Evolutionary conservation across 495 filamentous ascomycete genomes (phyloP).

Genomic region (Penicillium crystallinum): DNA sequence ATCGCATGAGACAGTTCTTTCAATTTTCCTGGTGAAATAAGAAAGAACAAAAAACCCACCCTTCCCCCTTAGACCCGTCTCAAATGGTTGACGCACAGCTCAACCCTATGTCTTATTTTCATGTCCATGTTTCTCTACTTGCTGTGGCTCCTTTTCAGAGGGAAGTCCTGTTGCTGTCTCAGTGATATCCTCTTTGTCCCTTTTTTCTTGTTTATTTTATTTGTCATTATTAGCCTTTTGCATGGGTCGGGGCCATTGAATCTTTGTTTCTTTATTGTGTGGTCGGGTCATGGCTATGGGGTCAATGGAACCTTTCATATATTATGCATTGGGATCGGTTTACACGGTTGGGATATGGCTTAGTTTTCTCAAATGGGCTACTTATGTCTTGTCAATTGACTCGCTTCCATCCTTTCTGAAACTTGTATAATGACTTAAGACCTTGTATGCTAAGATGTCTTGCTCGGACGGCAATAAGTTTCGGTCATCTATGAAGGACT

Average conservation of each 20-base stretch:
- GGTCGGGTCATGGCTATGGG: constrained; percentile 1
- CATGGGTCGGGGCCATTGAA: constrained; percentile 5
- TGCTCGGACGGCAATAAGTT: too few species aligned
- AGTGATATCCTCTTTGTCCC: not conserved
- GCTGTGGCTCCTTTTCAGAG: not conserved
- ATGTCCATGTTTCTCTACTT: not conserved
- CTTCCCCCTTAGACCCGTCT: not conserved
- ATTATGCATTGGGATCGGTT: constrained; percentile 7
- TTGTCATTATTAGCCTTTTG: constrained; percentile 9
- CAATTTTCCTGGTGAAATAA: not conserved
- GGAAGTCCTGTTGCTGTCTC: not conserved
- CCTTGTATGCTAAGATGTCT: not conserved
- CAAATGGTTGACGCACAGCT: not conserved
- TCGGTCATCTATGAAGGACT: too few species aligned
- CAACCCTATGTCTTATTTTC: not conserved
- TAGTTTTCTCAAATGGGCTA: not conserved
- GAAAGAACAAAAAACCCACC: not conserved
- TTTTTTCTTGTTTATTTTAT: not conserved
- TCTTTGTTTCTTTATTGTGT: not conserved
- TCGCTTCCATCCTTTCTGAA: not conserved
- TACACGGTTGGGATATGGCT: constrained; percentile 2
- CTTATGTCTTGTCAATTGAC: not conserved
- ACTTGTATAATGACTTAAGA: not conserved
- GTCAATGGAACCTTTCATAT: constrained; percentile 1
- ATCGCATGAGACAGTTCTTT: constrained; percentile 18